phyloP scores from a whole-genome alignment of 2,329 filamentous ascomycete species.

The Drechslerella stenobrocha region DNA sequence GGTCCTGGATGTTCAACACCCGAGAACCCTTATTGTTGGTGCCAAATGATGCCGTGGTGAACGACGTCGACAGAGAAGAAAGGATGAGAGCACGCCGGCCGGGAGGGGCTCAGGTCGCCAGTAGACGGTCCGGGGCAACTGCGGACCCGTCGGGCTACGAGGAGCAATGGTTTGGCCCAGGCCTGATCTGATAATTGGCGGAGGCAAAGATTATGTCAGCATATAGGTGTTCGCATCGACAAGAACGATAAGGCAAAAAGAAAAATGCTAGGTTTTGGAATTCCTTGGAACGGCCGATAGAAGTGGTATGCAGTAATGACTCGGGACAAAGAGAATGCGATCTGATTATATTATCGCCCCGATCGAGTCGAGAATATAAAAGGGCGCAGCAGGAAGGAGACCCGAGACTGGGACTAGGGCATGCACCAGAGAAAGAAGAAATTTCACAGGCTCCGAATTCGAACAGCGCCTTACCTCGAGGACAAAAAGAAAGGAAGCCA shows the following conservation, averaged over 20 bases:
- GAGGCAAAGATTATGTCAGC: constrained; percentile 44
- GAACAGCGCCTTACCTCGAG: constrained; percentile 4
- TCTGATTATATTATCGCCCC: constrained; percentile 7
- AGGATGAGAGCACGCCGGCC: constrained; percentile 25
- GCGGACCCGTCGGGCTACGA: not conserved
- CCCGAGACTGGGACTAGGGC: not conserved
- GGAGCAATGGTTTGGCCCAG: constrained; percentile 17
- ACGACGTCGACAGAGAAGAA: constrained; percentile 34
- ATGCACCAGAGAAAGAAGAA: constrained; percentile 5
- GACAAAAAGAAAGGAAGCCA: constrained; percentile 10
- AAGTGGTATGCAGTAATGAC: not conserved
- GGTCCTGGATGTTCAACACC: constrained; percentile 38
- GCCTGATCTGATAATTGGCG: constrained; percentile 19
- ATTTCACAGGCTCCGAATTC: constrained; percentile 9
- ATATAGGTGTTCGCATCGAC: constrained; percentile 21
- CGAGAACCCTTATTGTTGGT: constrained; percentile 41
- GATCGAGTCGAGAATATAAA: constrained; percentile 4
- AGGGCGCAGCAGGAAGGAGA: not conserved
- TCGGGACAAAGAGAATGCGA: constrained; percentile 2
- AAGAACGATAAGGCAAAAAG: not conserved
- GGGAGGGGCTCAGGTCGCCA: constrained; percentile 11
- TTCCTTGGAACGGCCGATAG: not conserved
- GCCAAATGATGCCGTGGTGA: constrained; percentile 47
- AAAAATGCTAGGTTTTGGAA: no score
- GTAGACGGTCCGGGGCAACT: constrained; percentile 5